phyloP scores from a whole-genome alignment of 1,284 basidiomycete genomes.

The Tremellales sp. region DNA sequence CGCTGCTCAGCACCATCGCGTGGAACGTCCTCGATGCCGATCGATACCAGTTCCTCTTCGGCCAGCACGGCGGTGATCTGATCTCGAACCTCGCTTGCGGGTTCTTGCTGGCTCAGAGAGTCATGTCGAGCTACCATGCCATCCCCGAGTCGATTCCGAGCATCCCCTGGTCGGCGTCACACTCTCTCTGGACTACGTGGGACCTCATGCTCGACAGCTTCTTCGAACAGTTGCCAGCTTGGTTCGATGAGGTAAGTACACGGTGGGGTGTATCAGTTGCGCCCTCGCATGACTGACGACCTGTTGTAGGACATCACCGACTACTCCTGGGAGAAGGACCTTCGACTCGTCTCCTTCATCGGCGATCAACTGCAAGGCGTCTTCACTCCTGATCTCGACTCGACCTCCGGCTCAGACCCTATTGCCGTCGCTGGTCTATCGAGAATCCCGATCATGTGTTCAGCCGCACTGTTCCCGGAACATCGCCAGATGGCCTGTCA shows the following conservation, averaged over 20 bases:
- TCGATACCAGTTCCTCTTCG: conserved; percentile 32
- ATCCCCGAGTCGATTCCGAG: conserved; percentile 30
- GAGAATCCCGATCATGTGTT: conserved; percentile 34
- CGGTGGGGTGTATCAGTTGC: not conserved
- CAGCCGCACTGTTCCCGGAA: conserved; percentile 16
- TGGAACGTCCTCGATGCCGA: conserved; percentile 27
- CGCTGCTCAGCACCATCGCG: conserved; percentile 36
- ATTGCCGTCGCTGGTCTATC: conserved; percentile 9
- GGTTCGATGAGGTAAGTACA: conserved; percentile 23
- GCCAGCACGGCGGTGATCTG: conserved; percentile 19
- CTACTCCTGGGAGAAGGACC: conserved; percentile 20
- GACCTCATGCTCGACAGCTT: conserved; percentile 39
- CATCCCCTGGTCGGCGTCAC: conserved; percentile 24
- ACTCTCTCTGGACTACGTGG: conserved; percentile 35
- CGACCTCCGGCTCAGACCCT: not conserved
- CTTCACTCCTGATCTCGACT: conserved; percentile 10
- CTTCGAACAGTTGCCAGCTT: conserved; percentile 35
- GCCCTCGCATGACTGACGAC: too few species aligned
- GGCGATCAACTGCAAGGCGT: conserved; percentile 36
- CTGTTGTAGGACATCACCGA: conserved; percentile 2
- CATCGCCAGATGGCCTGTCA: conserved; percentile 20
- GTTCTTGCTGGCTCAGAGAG: conserved; percentile 32
- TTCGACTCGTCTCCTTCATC: conserved; percentile 36
- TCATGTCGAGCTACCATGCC: conserved; percentile 22
- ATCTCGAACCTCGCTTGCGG: conserved; percentile 27